phyloP scores from a whole-genome alignment of 352 stramenopile genomes.

The Phytophthora pluvialis region DNA sequence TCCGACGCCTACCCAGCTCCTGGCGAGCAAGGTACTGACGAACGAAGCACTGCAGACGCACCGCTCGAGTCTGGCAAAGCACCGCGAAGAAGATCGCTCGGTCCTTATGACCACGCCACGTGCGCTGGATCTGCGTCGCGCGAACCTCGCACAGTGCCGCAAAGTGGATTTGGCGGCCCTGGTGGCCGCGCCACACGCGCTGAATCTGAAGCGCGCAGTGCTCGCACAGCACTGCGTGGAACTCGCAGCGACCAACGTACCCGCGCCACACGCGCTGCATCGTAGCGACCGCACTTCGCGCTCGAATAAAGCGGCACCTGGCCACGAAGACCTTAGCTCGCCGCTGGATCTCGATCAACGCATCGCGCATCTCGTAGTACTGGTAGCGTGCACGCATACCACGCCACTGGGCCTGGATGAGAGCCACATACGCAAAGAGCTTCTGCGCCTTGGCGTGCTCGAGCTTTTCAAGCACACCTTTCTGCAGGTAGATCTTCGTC shows the following conservation, averaged over 20 bases:
- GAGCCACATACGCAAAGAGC: constrained; percentile 65
- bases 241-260: constrained; percentile 45
- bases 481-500: constrained; percentile 90
- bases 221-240: constrained; percentile 38
- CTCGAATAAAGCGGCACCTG: constrained; percentile 40
- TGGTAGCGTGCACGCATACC: constrained; percentile 45
- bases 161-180: constrained; percentile 38
- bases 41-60: constrained; percentile 59
- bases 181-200: constrained; percentile 46
- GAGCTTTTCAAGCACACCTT: constrained; percentile 77
- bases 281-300: constrained; percentile 21
- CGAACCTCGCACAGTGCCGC: constrained; percentile 37
- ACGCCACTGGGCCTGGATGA: constrained; percentile 72
- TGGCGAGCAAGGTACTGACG: constrained; percentile 48
- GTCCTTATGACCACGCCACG: constrained; percentile 47
- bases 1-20: constrained; percentile 34
- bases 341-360: constrained; percentile 56
- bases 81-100: constrained; percentile 41
- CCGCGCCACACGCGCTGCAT: constrained; percentile 57
- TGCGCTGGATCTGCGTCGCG: constrained; percentile 56
- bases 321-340: constrained; percentile 57
- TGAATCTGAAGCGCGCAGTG: constrained; percentile 49
- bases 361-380: constrained; percentile 43
- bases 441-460: constrained; percentile 70
- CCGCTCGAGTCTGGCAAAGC: constrained; percentile 48